Evolutionary conservation across 2,329 filamentous ascomycete genomes (phyloP), one percentile per base, ranked within the genome.

Genomic region (Diaporthe nobilis): DNA sequence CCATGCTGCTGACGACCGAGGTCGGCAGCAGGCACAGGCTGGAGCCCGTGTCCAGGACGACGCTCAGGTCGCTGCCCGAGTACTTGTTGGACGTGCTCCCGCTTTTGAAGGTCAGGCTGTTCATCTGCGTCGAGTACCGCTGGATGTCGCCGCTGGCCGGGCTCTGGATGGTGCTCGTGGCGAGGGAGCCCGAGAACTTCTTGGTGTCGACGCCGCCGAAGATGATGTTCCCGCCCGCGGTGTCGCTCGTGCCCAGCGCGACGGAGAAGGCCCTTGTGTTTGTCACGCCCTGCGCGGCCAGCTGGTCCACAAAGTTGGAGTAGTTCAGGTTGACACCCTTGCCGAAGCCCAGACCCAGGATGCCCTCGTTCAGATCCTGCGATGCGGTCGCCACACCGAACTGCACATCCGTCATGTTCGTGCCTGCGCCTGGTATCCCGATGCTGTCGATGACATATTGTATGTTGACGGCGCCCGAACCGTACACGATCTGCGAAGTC

Each of bases 341-440:
- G 7, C 90, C 85, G 81, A 93, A 94, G 44, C 94, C 94, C 58
- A 96, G 91, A 44, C 94, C 94, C 25, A 95, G 84, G 58, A 96
- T 94, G 44, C 87, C 86, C 17, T 86, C 82, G 68, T 85, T 85
- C 72, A 87, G 84, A 76, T 88, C 84, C 25, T 81, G 73, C 7
- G 84, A 86, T 17, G 80, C 79, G 39, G 86, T 87, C 9, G 91
- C 91, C 44, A 92, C 88, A 75, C 91, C 92, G 74, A 93, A 92
- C 78, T 90, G 88, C 73, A 92, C 86, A 28, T 85, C 80, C 28
- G 85, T 80, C 37, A 91, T 80, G 31, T 85, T 85, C 17, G 84
- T 77, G 60, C 80, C 72, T 12, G 77, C 73, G 25, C 79, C 79
- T 2, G 78, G 78, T 1, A 81, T 65, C 17, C 80, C 77, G 37